Conservation (phyloP, 2,329 filamentous ascomycete genomes). For the Lasiodiplodia gonubiensis region DNA sequence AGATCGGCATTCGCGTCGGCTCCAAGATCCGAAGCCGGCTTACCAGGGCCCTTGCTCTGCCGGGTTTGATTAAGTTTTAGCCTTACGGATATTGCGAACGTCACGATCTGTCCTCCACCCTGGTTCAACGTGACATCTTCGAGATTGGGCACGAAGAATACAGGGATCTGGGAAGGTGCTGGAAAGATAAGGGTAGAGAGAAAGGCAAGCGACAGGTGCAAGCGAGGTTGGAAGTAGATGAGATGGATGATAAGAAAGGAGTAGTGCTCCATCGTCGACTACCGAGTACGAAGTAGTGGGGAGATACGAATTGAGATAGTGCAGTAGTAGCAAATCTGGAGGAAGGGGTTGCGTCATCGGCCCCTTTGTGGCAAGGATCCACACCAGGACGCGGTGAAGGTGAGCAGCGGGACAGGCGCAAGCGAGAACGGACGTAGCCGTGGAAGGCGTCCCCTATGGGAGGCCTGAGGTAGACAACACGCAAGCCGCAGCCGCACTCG, state of each 20-base stretch:
- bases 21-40: not conserved
- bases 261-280: not conserved
- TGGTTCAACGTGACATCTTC: not conserved
- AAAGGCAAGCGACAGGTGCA: not conserved
- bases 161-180: not conserved
- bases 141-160: not conserved
- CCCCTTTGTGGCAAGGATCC: no score
- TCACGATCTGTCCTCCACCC: not conserved
- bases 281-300: not conserved
- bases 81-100: slow-evolving; percentile 8
- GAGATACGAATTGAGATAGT: not conserved
- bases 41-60: not conserved
- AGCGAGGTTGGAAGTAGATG: not conserved
- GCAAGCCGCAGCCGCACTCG: slow-evolving; percentile 3
- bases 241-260: not conserved
- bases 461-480: slow-evolving; percentile 6
- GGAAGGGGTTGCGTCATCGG: slow-evolving; percentile 7
- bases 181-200: not conserved
- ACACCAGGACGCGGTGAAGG: not conserved
- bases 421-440: slow-evolving; percentile 12
- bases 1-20: not conserved
- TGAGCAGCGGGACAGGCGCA: not conserved
- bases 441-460: slow-evolving; percentile 4
- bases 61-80: slow-evolving; percentile 11
- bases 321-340: not conserved